Evolutionary conservation across 2,329 filamentous ascomycete genomes (phyloP).

Genomic region (Biscogniauxia sp.): DNA sequence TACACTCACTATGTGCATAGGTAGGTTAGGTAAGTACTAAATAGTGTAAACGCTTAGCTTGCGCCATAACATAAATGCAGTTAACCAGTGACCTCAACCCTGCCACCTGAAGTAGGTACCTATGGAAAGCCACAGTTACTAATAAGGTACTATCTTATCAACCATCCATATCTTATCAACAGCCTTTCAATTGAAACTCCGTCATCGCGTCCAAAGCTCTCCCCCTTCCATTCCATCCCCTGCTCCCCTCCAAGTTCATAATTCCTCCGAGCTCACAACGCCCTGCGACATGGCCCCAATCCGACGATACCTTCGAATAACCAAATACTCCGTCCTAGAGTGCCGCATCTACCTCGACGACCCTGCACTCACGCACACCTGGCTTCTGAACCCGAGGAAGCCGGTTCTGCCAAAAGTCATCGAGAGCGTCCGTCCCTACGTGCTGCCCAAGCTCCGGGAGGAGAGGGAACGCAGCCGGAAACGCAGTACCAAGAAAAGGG

Average conservation of each 20-base stretch:
- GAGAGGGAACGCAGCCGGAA: slow-evolving; percentile 59
- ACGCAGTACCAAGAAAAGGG: slow-evolving; percentile 69
- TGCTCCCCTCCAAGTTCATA: too few species aligned
- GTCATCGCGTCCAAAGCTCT: not conserved
- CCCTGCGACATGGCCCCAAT: slow-evolving; percentile 74
- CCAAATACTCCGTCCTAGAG: slow-evolving; percentile 92
- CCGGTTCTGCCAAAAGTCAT: slow-evolving; percentile 81
- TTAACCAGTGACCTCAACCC: too few species aligned
- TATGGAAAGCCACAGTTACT: too few species aligned
- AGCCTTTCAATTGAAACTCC: not conserved
- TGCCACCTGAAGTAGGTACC: too few species aligned
- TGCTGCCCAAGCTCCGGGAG: slow-evolving; percentile 87
- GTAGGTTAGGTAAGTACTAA: too few species aligned
- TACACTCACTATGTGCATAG: too few species aligned
- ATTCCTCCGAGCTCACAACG: too few species aligned
- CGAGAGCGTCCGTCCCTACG: slow-evolving; percentile 76
- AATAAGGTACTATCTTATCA: not conserved
- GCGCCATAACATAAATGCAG: too few species aligned
- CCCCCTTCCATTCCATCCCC: too few species aligned
- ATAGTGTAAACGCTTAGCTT: too few species aligned
- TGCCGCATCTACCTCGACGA: slow-evolving; percentile 95
- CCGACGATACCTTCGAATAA: slow-evolving; percentile 85
- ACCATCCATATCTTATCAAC: not conserved
- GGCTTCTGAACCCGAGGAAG: slow-evolving; percentile 76
- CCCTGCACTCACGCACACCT: slow-evolving; percentile 76